Evolutionary conservation across 1,284 basidiomycete genomes (phyloP).

Genomic region (Polyporus tsugae): DNA sequence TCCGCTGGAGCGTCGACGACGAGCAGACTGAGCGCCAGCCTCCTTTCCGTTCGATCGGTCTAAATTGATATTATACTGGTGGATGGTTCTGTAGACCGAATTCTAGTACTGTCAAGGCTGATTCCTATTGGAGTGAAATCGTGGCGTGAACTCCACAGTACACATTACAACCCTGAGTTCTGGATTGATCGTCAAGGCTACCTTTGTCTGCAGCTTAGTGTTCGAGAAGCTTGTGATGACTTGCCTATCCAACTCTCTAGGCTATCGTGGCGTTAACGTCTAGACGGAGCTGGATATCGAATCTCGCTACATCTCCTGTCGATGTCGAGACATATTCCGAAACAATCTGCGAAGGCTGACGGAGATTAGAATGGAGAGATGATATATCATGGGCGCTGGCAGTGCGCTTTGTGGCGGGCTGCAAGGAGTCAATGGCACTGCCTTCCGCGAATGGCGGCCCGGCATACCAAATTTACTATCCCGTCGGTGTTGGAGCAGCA

Average conservation of each 20-base stretch:
- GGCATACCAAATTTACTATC: no score
- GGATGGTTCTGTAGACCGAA: constrained; percentile 8
- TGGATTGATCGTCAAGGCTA: not conserved
- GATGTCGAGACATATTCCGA: not conserved
- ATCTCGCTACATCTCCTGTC: constrained; percentile 4
- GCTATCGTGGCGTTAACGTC: not conserved
- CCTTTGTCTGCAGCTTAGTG: not conserved
- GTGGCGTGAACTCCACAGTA: constrained; percentile 9
- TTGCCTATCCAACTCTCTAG: not conserved
- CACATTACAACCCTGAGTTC: not conserved
- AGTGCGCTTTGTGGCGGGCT: not conserved
- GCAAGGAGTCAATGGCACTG: not conserved
- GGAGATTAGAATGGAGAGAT: constrained; percentile 2
- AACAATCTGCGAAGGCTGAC: not conserved
- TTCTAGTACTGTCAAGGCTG: constrained; percentile 1
- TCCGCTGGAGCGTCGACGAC: constrained; percentile 17
- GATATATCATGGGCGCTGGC: constrained; percentile 1
- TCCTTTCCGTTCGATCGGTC: constrained; percentile 29
- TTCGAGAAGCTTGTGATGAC: not conserved
- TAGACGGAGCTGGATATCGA: not conserved
- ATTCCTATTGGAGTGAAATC: not conserved
- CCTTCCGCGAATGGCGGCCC: not conserved
- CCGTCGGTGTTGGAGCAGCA: not conserved
- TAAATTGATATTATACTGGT: constrained; percentile 17
- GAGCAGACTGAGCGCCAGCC: constrained; percentile 14